Evolutionary conservation across 2,329 filamentous ascomycete genomes (phyloP).

Genomic region (Decorospora gaudefroyi): DNA sequence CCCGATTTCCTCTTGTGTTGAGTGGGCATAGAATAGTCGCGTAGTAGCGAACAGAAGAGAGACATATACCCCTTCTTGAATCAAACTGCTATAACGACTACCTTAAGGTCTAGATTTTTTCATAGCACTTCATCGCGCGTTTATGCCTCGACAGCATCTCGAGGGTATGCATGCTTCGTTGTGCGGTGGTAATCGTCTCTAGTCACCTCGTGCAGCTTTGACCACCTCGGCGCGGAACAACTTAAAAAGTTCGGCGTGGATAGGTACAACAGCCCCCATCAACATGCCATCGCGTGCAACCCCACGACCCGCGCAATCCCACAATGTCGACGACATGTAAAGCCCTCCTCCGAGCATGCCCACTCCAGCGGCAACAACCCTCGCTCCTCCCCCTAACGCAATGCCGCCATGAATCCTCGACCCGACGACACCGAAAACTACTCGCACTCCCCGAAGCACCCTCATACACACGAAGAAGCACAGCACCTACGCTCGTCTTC

Average conservation of each 20-base stretch:
- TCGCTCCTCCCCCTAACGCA: constrained; percentile 36
- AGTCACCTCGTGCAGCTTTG: constrained; percentile 11
- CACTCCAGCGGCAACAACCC: constrained; percentile 17
- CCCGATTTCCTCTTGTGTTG: no score
- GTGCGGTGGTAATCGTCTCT: no score
- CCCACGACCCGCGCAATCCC: constrained; percentile 18
- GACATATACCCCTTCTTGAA: constrained; percentile 14
- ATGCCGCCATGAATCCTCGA: constrained; percentile 52
- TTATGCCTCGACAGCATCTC: no score
- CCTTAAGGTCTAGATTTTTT: no score
- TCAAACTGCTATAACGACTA: no score
- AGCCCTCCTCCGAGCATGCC: constrained; percentile 34
- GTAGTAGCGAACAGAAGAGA: constrained; percentile 1
- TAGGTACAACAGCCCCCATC: constrained; percentile 15
- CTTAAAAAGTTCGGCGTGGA: constrained; percentile 32
- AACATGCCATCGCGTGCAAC: constrained; percentile 12
- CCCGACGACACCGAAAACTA: constrained; percentile 54
- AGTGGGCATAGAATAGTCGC: not conserved
- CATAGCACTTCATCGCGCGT: no score
- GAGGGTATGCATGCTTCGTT: no score
- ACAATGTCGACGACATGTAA: constrained; percentile 45
- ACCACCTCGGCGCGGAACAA: constrained; percentile 31
- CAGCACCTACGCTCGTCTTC: constrained; percentile 54
- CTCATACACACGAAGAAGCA: constrained; percentile 46
- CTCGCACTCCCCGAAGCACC: constrained; percentile 52